A percentile compares a stretch with the other conserved stretches of the same genome.
Evolutionary conservation across 371 early-diverging fungal genomes (phyloP).

Genomic region (Haplosporangium sp.): DNA sequence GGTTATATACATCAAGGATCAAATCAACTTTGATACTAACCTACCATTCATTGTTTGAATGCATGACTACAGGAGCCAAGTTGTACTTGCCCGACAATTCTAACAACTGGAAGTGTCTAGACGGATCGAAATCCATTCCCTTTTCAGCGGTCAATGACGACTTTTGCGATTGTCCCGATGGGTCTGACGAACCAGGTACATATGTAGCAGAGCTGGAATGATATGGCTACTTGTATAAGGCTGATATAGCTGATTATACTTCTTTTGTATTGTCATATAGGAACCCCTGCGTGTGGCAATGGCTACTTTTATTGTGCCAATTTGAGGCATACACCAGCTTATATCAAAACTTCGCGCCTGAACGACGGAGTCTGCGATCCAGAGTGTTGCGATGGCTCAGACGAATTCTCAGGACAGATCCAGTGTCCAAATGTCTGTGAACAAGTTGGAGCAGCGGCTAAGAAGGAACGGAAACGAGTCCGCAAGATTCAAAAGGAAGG

Average conservation of each 20-base stretch:
- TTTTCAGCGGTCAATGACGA: conserved; percentile 89
- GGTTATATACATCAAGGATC: too few relatives aligned
- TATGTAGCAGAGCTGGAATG: too few relatives aligned
- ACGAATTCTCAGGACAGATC: conserved; percentile 72
- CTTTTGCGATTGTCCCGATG: conserved; percentile 96
- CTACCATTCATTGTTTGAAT: neutral
- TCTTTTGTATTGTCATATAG: conserved; percentile 45
- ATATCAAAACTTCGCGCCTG: conserved; percentile 78
- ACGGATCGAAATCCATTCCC: conserved; percentile 75
- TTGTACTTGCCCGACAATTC: conserved; percentile 56
- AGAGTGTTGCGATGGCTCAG: conserved; percentile 95
- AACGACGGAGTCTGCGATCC: conserved; percentile 95
- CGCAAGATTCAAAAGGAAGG: conserved; percentile 34
- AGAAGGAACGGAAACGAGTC: conserved; percentile 26
- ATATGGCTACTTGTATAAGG: neutral
- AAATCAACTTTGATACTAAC: neutral
- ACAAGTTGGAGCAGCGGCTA: conserved; percentile 52
- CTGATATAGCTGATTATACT: neutral
- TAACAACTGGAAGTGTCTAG: conserved; percentile 79
- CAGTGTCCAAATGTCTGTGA: conserved; percentile 82
- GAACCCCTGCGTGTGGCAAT: conserved; percentile 91
- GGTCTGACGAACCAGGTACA: conserved; percentile 94
- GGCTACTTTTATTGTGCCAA: conserved; percentile 86
- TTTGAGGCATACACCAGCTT: conserved; percentile 75
- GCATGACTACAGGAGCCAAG: conserved; percentile 43